Evolutionary conservation across 257 asterid species (phyloP).

Genomic region (Jaltomata sinuosa): DNA sequence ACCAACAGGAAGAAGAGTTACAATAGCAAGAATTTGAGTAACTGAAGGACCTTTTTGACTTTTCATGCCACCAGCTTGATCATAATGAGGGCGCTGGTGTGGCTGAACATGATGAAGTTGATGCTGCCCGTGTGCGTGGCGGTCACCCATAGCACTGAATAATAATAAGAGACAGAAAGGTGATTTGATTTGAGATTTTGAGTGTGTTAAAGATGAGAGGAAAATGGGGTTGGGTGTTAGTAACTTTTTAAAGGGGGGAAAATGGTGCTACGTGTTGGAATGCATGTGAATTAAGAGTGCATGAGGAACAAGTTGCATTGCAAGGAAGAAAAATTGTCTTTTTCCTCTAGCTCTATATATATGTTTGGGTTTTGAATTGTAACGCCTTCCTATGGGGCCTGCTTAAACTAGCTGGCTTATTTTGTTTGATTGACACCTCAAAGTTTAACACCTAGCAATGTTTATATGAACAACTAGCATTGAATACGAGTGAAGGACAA

Average conservation of each 20-base stretch:
- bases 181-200: background rate
- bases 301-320: conserved; percentile 7
- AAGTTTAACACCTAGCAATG: no score
- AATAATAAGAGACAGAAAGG: background rate
- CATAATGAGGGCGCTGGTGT: background rate
- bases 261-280: conserved; percentile 3
- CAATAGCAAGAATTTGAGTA: background rate
- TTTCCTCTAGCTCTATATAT: background rate
- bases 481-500: no score
- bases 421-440: background rate
- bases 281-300: conserved; percentile 4
- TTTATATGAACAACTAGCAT: background rate
- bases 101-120: conserved; percentile 2
- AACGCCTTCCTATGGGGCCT: background rate
- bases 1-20: conserved; percentile 12
- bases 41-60: background rate
- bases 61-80: background rate
- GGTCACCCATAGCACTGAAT: background rate
- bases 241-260: background rate
- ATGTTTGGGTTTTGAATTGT: background rate
- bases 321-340: background rate
- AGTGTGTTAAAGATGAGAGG: background rate
- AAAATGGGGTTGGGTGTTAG: background rate
- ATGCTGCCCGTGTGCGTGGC: background rate
- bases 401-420: background rate